Evolutionary conservation across 768 basidiomycete genomes (phyloP).

Genomic region (Hericium coralloides): DNA sequence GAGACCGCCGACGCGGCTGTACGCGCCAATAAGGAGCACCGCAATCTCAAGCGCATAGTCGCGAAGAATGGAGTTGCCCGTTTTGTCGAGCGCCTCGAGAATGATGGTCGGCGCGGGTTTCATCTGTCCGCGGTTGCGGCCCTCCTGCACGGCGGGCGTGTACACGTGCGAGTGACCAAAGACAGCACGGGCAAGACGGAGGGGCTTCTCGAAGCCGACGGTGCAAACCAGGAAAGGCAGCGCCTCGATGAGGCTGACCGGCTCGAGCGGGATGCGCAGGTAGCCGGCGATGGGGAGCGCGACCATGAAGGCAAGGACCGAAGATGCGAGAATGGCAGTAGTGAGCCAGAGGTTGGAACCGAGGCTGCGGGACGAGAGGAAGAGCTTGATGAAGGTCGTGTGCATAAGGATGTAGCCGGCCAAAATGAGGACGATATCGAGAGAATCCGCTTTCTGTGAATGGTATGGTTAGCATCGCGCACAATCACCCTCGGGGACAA

Average conservation of each 20-base stretch:
- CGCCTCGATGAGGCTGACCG: conserved; percentile 88
- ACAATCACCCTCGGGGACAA: conserved; percentile 6
- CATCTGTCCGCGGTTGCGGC: conserved; percentile 32
- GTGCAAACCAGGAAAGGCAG: conserved; percentile 97
- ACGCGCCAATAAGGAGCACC: conserved; percentile 81
- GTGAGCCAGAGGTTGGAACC: conserved; percentile 69
- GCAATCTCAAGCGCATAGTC: conserved; percentile 92
- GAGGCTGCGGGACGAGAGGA: conserved; percentile 79
- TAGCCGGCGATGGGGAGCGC: conserved; percentile 70
- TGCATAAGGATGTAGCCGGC: conserved; percentile 96
- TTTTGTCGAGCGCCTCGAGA: conserved; percentile 69
- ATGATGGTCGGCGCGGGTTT: conserved; percentile 81
- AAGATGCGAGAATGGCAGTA: conserved; percentile 71
- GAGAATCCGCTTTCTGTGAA: conserved; percentile 79
- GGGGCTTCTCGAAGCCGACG: conserved; percentile 96
- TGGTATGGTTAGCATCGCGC: neutral
- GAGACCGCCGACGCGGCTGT: conserved; percentile 79
- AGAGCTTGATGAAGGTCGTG: conserved; percentile 84
- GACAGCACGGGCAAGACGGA: conserved; percentile 82
- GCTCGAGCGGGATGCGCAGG: conserved; percentile 83
- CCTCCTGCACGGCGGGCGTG: conserved; percentile 21
- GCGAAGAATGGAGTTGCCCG: conserved; percentile 77
- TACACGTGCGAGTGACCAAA: conserved; percentile 66
- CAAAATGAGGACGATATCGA: conserved; percentile 92
- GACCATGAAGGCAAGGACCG: conserved; percentile 76